These are phyloP conservation scores for Apophysomyces sp. DNA, from an alignment of 371 early-diverging fungal genomes.

Conservation along the genomic window DNA sequence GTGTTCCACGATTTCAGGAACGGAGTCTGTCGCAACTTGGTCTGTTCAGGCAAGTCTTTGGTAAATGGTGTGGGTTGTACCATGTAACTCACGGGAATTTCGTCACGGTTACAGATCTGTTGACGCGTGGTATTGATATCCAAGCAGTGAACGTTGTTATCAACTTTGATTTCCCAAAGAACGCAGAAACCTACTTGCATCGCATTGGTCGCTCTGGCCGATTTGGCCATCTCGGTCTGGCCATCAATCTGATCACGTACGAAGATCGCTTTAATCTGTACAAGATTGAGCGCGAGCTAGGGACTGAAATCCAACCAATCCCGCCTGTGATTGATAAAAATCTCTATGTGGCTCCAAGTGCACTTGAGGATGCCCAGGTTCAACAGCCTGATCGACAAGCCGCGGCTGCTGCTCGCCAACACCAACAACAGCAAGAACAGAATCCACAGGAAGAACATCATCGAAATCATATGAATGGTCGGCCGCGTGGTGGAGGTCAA, in stretches of 20 bases:
- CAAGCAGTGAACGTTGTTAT: conserved; percentile 99
- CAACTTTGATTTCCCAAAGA: conserved; percentile 99
- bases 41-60: conserved; percentile 73
- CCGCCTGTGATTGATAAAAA: conserved; percentile 92
- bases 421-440: conserved; percentile 36
- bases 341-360: conserved; percentile 77
- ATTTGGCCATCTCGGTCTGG: conserved; percentile 96
- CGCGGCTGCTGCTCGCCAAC: conserved; percentile 46
- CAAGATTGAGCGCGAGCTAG: conserved; percentile 94
- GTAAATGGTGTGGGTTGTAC: too few relatives aligned
- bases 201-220: conserved; percentile 97
- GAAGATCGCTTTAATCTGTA: conserved; percentile 95
- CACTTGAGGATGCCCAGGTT: conserved; percentile 50
- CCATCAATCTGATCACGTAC: conserved; percentile 96
- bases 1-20: conserved; percentile 98
- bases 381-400: conserved; percentile 47
- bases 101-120: conserved; percentile 66
- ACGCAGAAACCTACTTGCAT: conserved; percentile 98
- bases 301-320: conserved; percentile 95
- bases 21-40: conserved; percentile 93
- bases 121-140: conserved; percentile 99
- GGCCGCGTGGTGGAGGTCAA: conserved; percentile 14
- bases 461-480: not conserved
- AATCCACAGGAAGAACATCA: not conserved
- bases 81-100: too few relatives aligned